A percentile compares a stretch with the other conserved stretches of the same genome.
phyloP scores from a whole-genome alignment of 352 stramenopile genomes.

The Phytopythium helicoides region DNA sequence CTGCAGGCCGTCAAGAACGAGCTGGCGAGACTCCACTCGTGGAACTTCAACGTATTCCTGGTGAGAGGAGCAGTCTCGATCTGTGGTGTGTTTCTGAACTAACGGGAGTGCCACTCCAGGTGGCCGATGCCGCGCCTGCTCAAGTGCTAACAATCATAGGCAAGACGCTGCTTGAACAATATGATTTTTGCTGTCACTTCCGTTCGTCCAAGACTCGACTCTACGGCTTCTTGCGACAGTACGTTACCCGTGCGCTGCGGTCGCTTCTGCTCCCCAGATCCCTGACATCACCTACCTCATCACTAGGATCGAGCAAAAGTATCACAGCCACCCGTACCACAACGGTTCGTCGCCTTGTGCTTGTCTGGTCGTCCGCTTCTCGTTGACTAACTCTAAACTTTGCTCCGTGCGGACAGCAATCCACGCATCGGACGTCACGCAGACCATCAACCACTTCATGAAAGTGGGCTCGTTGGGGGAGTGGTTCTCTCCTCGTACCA shows the following conservation, averaged over 20 bases:
- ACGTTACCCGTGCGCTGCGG: conserved; percentile 13
- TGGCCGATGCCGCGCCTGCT: conserved; percentile 45
- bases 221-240: conserved; percentile 64
- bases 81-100: background rate
- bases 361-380: too few species aligned
- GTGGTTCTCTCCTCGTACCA: conserved; percentile 55
- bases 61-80: too few species aligned
- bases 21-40: conserved; percentile 51
- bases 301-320: conserved; percentile 51
- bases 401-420: conserved; percentile 33
- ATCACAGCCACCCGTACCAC: conserved; percentile 80
- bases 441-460: conserved; percentile 76
- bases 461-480: conserved; percentile 44
- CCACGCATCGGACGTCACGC: conserved; percentile 81
- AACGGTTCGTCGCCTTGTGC: conserved; percentile 44
- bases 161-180: conserved; percentile 71
- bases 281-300: background rate
- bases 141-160: conserved; percentile 70
- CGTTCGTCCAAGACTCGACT: conserved; percentile 46
- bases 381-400: background rate
- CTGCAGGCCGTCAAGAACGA: conserved; percentile 52
- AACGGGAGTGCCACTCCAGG: conserved; percentile 13
- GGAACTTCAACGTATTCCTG: conserved; percentile 73
- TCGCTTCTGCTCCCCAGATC: background rate
- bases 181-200: conserved; percentile 64